Conservation (phyloP, 2,329 filamentous ascomycete species). For the Neurospora sp. region DNA sequence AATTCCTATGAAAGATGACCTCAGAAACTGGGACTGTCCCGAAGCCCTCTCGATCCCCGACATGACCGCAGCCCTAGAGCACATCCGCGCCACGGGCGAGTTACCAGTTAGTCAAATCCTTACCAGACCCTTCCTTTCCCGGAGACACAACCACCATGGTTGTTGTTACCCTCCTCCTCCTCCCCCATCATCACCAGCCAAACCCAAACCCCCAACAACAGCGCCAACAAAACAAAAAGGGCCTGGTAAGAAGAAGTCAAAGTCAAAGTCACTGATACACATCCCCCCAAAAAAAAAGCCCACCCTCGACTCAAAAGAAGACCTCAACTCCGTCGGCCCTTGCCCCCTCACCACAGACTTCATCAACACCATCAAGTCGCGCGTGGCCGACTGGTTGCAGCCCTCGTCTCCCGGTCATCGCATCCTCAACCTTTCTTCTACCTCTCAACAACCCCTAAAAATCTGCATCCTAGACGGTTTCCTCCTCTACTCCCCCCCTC, state of each 20-base stretch:
- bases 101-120: constrained; percentile 42
- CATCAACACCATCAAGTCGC: constrained; percentile 35
- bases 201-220: constrained; percentile 20
- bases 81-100: constrained; percentile 60
- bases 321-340: constrained; percentile 49
- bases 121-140: constrained; percentile 10
- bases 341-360: constrained; percentile 40
- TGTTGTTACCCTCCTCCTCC: background rate
- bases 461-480: constrained; percentile 83
- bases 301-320: constrained; percentile 46
- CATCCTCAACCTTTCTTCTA: constrained; percentile 14
- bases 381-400: constrained; percentile 37
- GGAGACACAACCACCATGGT: constrained; percentile 22
- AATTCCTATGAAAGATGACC: constrained; percentile 44
- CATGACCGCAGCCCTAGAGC: constrained; percentile 55
- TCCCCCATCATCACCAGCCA: constrained; percentile 4
- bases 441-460: constrained; percentile 21
- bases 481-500: constrained; percentile 55
- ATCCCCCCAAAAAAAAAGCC: constrained; percentile 26
- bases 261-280: constrained; percentile 5
- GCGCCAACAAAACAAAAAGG: constrained; percentile 10
- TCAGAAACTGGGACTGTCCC: constrained; percentile 88
- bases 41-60: constrained; percentile 63
- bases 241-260: background rate
- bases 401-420: constrained; percentile 33